Evolutionary conservation across 1,139 yeast genomes (phyloP), one percentile per base, ranked within the genome.

Genomic region (Zhuliangozyma parablackwelliae): DNA sequence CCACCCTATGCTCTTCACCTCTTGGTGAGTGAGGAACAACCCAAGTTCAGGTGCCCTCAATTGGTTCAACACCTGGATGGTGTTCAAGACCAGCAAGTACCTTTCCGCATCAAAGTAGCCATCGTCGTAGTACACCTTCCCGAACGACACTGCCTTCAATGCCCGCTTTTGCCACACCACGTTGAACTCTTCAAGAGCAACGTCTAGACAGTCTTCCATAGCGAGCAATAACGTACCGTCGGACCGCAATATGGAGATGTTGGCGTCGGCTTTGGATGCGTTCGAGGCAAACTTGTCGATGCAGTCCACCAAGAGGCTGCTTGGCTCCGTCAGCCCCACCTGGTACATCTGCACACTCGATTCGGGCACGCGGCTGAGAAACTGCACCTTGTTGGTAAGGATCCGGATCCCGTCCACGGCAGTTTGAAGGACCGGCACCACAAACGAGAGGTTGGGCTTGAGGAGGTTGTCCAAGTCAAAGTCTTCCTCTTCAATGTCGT

Each of bases 211-310:
- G 21, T 75, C 76, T 28, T 73, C 71, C 2, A 90, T 82, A 1
- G 97, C 96, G 8, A 61, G 63, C 0, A 64, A 60, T 21, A 92
- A 61, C 20, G 72, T 61, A 16, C 65, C 57, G 30, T 75, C 77
- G 7, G 84, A 69, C 29, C 82, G 75, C 40, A 80, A 71, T 29
- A 89, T 59, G 0, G 71, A 55, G 11, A 70, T 68, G 44, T 84
- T 87, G 40, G 87, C 89, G 50, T 87, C 87, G 0, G 96, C 95
- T 51, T 84, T 82, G 0, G 97, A 88, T 0, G 95, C 77, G 49
- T 83, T 82, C 30, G 67, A 64, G 8, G 78, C 72, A 12, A 88
- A 63, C 45, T 86, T 80, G 37, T 87, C 92, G 28, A 88, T 74
- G 13, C 96, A 84, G 58, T 90, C 97, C 5, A 87, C 60, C 30